Evolutionary conservation across 2,329 filamentous ascomycete species (phyloP), one percentile per base, ranked within the genome.

Genomic region (Fusarium avenaceum): DNA sequence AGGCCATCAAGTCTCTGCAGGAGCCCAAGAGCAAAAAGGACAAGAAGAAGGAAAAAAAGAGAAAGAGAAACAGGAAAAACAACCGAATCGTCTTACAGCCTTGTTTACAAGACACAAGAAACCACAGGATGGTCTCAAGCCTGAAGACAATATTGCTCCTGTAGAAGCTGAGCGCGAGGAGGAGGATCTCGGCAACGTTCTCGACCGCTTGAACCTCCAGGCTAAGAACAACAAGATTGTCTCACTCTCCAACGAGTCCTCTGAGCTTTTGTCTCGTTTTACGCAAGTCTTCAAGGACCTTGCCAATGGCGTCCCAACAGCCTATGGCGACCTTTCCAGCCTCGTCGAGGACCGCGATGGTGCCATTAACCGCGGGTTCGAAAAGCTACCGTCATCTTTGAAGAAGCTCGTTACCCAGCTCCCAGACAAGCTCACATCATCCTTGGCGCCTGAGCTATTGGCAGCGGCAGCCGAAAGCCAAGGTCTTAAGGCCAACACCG

Each of bases 201-300:
- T 99, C 28, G 92, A 97, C 75, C 87, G 92, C 44, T 86, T 99
- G 64, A 94, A 96, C 75, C 88, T 97, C 32, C 88, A 91, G 7
- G 92, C 92, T 7, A 87, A 91, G 69, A 94, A 97, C 82, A 96
- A 96, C 81, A 90, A 90, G 59, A 92, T 92, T 63, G 92, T 97
- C 78, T 90, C 90, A 14, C 86, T 97, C 58, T 92, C 92, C n/a
- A 87, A 89, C 61, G 94, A 97, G 72, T 95, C 93, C 0, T 89
- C 93, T 64, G 90, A 93, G 67, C 86, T 97, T 30, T 87, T 97
- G 51, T 87, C 89, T 54, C 89, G 90, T 65, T 99, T 99, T 84
- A 96, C 93, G 2, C 84, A 94, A 57, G 90, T 97, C 33, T 91
- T 99, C 75, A 96, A 95, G 76, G 96, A 99, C 77, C 87, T 97